Conservation (phyloP, 768 basidiomycete species). For the Stropharia rugosoannulata region DNA sequence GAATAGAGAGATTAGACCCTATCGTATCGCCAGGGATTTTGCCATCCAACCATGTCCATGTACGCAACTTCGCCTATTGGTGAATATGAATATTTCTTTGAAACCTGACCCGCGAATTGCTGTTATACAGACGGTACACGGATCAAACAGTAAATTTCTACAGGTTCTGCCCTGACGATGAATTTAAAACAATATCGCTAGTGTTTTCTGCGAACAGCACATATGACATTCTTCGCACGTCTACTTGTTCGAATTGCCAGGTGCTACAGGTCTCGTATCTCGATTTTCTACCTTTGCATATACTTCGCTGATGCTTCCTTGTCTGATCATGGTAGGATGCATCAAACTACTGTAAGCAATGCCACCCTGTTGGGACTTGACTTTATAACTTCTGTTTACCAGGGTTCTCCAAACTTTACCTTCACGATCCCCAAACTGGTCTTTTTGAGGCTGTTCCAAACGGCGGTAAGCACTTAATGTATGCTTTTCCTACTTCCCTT, state of each 20-base stretch:
- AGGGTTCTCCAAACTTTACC: slow-evolving; percentile 45
- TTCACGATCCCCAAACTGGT: slow-evolving; percentile 36
- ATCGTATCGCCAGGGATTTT: slow-evolving; percentile 30
- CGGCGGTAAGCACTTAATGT: slow-evolving; percentile 25
- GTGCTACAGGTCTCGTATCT: slow-evolving; percentile 27
- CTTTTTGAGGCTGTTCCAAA: slow-evolving; percentile 36
- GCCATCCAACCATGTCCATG: slow-evolving; percentile 41
- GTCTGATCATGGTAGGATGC: slow-evolving; percentile 24
- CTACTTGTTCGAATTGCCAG: slow-evolving; percentile 36
- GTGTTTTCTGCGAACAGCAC: slow-evolving; percentile 34
- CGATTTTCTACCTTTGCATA: not conserved
- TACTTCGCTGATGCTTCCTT: not conserved
- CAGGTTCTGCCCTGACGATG: not conserved
- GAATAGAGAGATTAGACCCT: slow-evolving; percentile 37
- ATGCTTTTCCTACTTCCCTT: not conserved
- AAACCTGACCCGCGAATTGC: not conserved
- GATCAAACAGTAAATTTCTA: slow-evolving; percentile 30
- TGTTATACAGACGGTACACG: slow-evolving; percentile 33
- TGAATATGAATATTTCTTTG: not conserved
- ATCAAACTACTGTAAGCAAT: slow-evolving; percentile 36
- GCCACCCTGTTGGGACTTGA: not conserved
- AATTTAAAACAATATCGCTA: slow-evolving; percentile 6
- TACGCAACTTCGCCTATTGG: slow-evolving; percentile 17
- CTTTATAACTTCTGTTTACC: not conserved
- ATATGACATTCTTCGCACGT: slow-evolving; percentile 31